Evolutionary conservation across 2,329 filamentous ascomycete genomes (phyloP).

Genomic region (Ampelomyces quisqualis): DNA sequence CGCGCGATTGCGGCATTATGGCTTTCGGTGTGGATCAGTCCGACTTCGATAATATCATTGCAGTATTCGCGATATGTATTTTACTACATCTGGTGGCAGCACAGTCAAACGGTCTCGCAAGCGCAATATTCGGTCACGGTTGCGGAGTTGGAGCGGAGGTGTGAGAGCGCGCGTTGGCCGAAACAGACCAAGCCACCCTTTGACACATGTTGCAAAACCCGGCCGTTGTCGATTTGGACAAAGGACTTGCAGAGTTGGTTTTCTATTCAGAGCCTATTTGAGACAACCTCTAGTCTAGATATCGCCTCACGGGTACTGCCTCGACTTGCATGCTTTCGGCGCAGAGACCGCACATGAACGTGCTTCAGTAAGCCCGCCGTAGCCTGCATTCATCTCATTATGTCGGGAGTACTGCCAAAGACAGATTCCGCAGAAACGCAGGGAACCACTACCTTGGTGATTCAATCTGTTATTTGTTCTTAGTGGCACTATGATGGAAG

Average conservation of each 20-base stretch:
- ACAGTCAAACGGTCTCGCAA: constrained; percentile 2
- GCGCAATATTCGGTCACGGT: constrained; percentile 10
- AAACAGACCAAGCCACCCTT: constrained; percentile 33
- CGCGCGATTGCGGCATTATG: constrained; percentile 39
- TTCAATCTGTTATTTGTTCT: background rate
- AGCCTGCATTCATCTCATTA: no score
- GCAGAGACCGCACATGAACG: background rate
- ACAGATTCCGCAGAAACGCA: no score
- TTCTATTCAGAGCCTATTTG: constrained; percentile 32
- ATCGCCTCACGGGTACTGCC: background rate
- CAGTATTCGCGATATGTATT: constrained; percentile 2
- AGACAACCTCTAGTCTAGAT: constrained; percentile 11
- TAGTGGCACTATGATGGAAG: constrained; percentile 36
- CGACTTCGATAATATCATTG: constrained; percentile 17
- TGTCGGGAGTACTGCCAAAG: no score
- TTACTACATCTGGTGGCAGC: constrained; percentile 1
- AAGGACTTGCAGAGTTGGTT: constrained; percentile 18
- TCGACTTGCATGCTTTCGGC: background rate
- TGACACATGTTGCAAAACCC: constrained; percentile 21
- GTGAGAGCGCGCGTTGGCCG: constrained; percentile 25
- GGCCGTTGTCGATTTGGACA: constrained; percentile 18
- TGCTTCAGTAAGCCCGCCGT: background rate
- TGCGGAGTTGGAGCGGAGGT: constrained; percentile 36
- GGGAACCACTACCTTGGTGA: no score
- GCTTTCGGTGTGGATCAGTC: constrained; percentile 4